Evolutionary conservation across 2,329 filamentous ascomycete genomes (phyloP).

Genomic region (Davidsoniella virescens): DNA sequence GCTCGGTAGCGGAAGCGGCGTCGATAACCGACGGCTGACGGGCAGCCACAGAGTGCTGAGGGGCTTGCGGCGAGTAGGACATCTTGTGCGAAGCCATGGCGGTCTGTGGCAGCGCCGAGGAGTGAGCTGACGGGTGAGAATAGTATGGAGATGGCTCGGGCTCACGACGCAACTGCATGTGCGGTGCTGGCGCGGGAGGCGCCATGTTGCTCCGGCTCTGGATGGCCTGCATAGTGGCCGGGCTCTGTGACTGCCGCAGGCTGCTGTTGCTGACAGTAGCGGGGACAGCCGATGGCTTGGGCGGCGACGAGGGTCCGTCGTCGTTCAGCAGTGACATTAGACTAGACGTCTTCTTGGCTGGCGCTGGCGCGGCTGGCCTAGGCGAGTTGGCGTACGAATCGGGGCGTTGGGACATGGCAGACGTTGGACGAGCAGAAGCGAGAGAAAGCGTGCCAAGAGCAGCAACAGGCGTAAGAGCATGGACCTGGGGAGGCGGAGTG

Average conservation of each 20-base stretch:
- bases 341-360: constrained; percentile 41
- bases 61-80: constrained; percentile 30
- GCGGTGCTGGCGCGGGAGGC: constrained; percentile 22
- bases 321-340: constrained; percentile 49
- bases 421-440: background rate
- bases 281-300: constrained; percentile 27
- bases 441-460: background rate
- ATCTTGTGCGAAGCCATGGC: constrained; percentile 20
- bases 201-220: constrained; percentile 27
- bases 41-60: constrained; percentile 30
- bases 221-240: constrained; percentile 4
- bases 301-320: constrained; percentile 33
- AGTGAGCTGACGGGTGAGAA: constrained; percentile 24
- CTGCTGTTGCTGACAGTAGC: constrained; percentile 27
- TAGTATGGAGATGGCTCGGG: constrained; percentile 28
- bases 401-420: constrained; percentile 4
- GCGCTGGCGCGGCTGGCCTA: constrained; percentile 16
- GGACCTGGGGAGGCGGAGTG: background rate
- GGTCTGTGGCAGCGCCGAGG: constrained; percentile 31
- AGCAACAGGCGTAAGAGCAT: background rate
- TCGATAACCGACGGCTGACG: constrained; percentile 26
- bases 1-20: constrained; percentile 21
- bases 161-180: constrained; percentile 31
- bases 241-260: constrained; percentile 28
- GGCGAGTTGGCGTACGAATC: constrained; percentile 7